A percentile compares a stretch with the other conserved stretches of the same genome.
Conservation (phyloP, 352 stramenopile species). For the Phytophthora lateralis region DNA sequence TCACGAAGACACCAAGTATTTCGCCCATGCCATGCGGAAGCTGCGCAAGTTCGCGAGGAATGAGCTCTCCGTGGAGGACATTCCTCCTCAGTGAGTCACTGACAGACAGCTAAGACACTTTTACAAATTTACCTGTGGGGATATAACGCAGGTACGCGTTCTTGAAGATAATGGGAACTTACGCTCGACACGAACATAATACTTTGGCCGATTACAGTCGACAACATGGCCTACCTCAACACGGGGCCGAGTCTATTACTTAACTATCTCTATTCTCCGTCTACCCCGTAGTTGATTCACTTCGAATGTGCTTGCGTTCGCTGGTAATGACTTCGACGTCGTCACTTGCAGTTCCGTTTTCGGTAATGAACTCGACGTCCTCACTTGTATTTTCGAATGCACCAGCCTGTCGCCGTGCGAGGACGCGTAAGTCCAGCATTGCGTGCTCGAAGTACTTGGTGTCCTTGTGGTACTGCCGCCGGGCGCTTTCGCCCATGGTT, state of each 20-base stretch:
- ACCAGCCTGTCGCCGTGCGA: conserved; percentile 21
- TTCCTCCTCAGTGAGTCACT: background rate
- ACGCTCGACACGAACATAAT: background rate
- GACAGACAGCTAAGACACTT: too few species aligned
- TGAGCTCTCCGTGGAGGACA: background rate
- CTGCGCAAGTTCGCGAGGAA: conserved; percentile 33
- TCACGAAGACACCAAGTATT: conserved; percentile 57
- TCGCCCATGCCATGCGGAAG: conserved; percentile 46
- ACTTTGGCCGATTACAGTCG: conserved; percentile 2
- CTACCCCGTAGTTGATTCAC: conserved; percentile 11
- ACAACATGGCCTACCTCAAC: conserved; percentile 3
- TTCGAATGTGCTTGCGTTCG: conserved; percentile 14
- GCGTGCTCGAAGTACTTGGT: conserved; percentile 55
- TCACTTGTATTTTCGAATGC: background rate
- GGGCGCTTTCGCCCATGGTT: conserved; percentile 38
- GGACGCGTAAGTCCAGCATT: conserved; percentile 47
- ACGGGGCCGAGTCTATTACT: conserved; percentile 18
- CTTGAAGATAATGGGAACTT: too few species aligned
- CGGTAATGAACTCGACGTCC: background rate
- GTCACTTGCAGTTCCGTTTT: background rate
- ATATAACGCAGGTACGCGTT: background rate
- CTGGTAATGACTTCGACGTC: conserved; percentile 9
- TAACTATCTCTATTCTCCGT: conserved; percentile 19
- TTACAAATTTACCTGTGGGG: background rate
- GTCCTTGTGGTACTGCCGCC: conserved; percentile 58